A percentile compares a stretch with the other conserved stretches of the same genome.
Evolutionary conservation across 495 filamentous ascomycete genomes (phyloP).

Genomic region (Friedmanniomyces endolithicus): DNA sequence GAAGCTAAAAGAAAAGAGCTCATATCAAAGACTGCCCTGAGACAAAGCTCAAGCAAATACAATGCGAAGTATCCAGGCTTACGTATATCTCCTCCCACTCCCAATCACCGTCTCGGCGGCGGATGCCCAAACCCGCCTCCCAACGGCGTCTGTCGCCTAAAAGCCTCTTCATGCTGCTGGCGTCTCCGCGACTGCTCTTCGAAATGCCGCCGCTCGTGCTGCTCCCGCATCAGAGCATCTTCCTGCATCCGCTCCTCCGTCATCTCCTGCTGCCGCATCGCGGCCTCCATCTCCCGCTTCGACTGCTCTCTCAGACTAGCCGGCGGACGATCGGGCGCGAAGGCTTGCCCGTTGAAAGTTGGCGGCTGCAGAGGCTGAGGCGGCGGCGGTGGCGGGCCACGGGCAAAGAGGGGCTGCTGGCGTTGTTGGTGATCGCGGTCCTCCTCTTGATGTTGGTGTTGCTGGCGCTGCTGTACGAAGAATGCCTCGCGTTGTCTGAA

Average conservation of each 20-base stretch:
- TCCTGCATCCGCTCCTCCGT: not conserved
- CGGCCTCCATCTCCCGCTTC: conserved; percentile 10
- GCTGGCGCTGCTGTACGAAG: conserved; percentile 9
- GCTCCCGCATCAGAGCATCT: not conserved
- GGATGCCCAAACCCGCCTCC: conserved; percentile 12
- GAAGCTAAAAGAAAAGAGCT: too few species aligned
- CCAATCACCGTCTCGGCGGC: not conserved
- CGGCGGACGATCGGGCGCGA: not conserved
- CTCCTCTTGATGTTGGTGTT: conserved; percentile 15
- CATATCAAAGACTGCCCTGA: too few species aligned
- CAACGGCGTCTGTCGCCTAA: not conserved
- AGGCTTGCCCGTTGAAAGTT: not conserved
- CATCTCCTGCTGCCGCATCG: conserved; percentile 3
- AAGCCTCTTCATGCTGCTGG: not conserved
- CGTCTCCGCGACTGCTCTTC: not conserved
- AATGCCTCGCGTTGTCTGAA: conserved; percentile 5
- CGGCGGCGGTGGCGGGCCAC: not conserved
- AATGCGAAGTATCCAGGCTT: not conserved
- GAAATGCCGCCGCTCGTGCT: not conserved
- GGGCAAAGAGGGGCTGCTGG: conserved; percentile 2
- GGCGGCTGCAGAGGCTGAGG: conserved; percentile 1
- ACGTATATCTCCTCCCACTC: not conserved
- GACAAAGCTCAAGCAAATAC: too few species aligned
- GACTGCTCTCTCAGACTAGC: conserved; percentile 7
- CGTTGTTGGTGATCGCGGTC: conserved; percentile 7